Evolutionary conservation across 768 basidiomycete species (phyloP), one percentile per base, ranked within the genome.

Genomic region (Tephrocybe rancida): DNA sequence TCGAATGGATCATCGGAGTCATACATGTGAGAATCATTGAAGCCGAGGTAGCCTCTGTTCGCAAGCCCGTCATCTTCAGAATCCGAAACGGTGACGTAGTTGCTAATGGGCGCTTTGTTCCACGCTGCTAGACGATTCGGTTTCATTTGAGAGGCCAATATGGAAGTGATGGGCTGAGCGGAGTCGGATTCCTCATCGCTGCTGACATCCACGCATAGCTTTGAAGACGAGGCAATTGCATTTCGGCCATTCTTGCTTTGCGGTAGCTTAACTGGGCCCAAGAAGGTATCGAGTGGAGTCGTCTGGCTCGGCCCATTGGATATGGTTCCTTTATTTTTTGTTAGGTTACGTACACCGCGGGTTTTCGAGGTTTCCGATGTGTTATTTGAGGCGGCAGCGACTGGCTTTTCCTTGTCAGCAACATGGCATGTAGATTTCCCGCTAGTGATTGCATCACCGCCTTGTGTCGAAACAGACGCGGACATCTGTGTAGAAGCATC

Each of bases 1-100:
- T 49, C 19, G 29, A 54, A 47, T 13, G 50, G 51, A 46, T 55
- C 54, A 29, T 56, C 58, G 6, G 60, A 54, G 9, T 54, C 48
- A 27, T 54, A 64, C 48, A 57, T 25, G 46, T 53, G 42, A 24
- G 56, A 53, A 11, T 59, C 51, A 8, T 54, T 38, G 16, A 24
- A 32, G 19, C 47, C 41, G 21, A 27, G 32, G 51, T 4, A 47
- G 16, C 21, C 25, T 35, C 30, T 26, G 1, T 4, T n/a, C 29
- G 19, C 14, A 24, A 14, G 10, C 27, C 8, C 7, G 37, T 57
- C 61, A 18, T 60, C 57, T n/a, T 57, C 54, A 22, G 54, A 53
- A 4, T 51, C 56, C 6, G 58, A 55, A 11, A 57, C 46, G 5
- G 47, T 13, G 16, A 56, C 35, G n/a, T 56, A 56, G n/a, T 26